Evolutionary conservation across 1,139 yeast genomes (phyloP).

Genomic region (Hemisphaericaspora lyxosophila): DNA sequence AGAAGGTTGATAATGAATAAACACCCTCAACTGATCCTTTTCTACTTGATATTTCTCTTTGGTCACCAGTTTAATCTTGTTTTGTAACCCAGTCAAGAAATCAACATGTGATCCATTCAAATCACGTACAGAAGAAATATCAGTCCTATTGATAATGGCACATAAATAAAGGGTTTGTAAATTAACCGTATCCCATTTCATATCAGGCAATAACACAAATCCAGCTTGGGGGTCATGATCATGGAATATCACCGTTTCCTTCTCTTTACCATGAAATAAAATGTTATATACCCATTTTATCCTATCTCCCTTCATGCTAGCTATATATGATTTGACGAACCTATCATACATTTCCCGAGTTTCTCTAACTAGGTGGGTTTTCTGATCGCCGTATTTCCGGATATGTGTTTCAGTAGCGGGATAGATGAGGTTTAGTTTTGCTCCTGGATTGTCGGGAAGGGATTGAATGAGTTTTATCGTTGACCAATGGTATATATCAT

Average conservation of each 20-base stretch:
- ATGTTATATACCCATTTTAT: constrained; percentile 91
- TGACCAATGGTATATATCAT: constrained; percentile 88
- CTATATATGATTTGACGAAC: constrained; percentile 73
- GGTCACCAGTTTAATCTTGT: constrained; percentile 48
- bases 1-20: constrained; percentile 91
- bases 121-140: constrained; percentile 77
- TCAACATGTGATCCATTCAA: constrained; percentile 57
- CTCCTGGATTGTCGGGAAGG: constrained; percentile 51
- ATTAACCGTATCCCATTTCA: constrained; percentile 89
- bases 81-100: constrained; percentile 50
- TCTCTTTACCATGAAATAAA: constrained; percentile 76
- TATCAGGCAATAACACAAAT: constrained; percentile 68
- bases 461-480: constrained; percentile 51
- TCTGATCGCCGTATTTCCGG: constrained; percentile 64
- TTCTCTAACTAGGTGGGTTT: constrained; percentile 62
- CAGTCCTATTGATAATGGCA: constrained; percentile 70
- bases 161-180: constrained; percentile 73
- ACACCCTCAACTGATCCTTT: constrained; percentile 61
- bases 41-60: constrained; percentile 37
- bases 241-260: constrained; percentile 69
- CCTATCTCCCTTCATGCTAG: constrained; percentile 72
- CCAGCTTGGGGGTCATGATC: constrained; percentile 58
- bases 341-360: constrained; percentile 72
- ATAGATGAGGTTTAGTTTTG: constrained; percentile 73
- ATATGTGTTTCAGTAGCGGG: constrained; percentile 92